Conservation (phyloP, 345 rosid species). For the Citrus reticulata region DNA sequence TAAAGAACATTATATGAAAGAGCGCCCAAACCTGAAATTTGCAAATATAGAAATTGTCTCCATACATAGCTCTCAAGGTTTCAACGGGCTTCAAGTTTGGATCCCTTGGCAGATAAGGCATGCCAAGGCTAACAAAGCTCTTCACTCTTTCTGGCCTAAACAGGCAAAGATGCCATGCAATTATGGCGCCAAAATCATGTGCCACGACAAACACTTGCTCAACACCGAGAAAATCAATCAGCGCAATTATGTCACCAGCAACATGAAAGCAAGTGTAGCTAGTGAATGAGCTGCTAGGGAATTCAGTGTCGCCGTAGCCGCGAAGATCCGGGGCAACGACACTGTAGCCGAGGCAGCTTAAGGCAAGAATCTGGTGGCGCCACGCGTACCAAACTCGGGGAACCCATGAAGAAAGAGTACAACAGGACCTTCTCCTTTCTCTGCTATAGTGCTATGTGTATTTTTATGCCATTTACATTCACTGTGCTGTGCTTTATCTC, state of each 20-base stretch:
- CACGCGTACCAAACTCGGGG: constrained; percentile 84
- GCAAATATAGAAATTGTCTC: constrained; percentile 79
- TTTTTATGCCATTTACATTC: constrained; percentile 61
- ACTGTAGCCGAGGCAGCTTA: constrained; percentile 54
- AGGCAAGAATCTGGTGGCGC: constrained; percentile 69
- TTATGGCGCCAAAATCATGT: constrained; percentile 81
- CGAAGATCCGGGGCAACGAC: constrained; percentile 80
- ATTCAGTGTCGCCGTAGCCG: constrained; percentile 67
- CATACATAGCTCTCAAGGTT: constrained; percentile 44
- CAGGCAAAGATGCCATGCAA: constrained; percentile 74
- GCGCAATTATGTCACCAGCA: constrained; percentile 59
- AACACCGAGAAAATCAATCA: constrained; percentile 50
- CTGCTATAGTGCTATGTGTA: constrained; percentile 52
- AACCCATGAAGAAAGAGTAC: constrained; percentile 79
- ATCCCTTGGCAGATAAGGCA: constrained; percentile 66
- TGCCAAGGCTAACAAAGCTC: constrained; percentile 56
- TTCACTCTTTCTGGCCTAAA: constrained; percentile 64
- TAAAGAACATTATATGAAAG: too few relatives aligned
- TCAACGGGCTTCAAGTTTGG: constrained; percentile 53
- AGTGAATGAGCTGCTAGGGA: constrained; percentile 29
- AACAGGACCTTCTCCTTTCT: constrained; percentile 53
- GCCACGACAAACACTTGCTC: constrained; percentile 61
- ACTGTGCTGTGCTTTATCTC: constrained; percentile 48
- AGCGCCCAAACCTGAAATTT: constrained; percentile 62
- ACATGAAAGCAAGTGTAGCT: constrained; percentile 55